A percentile compares a stretch with the other conserved stretches of the same genome.
phyloP scores from a whole-genome alignment of 2,329 filamentous ascomycete genomes.

The Trichoderma asperellum region DNA sequence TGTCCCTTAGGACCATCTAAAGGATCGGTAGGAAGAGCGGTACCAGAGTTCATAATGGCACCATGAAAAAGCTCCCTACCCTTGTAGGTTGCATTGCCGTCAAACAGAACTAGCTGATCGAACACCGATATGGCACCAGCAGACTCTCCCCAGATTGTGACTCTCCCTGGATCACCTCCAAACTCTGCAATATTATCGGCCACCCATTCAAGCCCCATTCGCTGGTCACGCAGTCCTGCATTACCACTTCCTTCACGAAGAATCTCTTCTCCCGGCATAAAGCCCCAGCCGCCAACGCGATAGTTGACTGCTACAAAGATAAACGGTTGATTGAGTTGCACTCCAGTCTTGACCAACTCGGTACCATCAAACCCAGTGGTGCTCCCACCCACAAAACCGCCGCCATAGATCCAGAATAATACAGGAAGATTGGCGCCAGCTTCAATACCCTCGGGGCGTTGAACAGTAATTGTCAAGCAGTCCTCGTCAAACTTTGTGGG shows the following conservation, averaged over 20 bases:
- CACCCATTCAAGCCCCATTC: conserved; percentile 74
- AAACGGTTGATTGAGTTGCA: conserved; percentile 51
- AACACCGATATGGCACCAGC: conserved; percentile 51
- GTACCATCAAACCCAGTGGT: conserved; percentile 31
- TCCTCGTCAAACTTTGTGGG: conserved; percentile 52
- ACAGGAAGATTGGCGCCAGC: conserved; percentile 64
- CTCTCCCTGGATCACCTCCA: conserved; percentile 75
- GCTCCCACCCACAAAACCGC: conserved; percentile 58
- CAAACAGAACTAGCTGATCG: not conserved
- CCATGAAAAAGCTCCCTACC: not conserved
- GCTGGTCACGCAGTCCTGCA: conserved; percentile 72
- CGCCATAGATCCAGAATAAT: conserved; percentile 72
- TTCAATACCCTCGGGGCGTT: conserved; percentile 60
- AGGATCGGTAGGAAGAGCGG: conserved; percentile 55
- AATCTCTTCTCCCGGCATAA: conserved; percentile 70
- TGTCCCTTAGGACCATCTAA: conserved; percentile 70
- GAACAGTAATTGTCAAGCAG: conserved; percentile 64
- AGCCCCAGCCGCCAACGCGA: conserved; percentile 71
- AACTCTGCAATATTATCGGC: conserved; percentile 76
- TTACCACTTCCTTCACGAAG: conserved; percentile 69
- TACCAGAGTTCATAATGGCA: not conserved
- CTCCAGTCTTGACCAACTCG: conserved; percentile 41
- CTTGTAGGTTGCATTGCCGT: not conserved
- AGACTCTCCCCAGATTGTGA: conserved; percentile 78
- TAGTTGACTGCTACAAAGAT: conserved; percentile 80